Evolutionary conservation across 2,329 filamentous ascomycete genomes (phyloP), one percentile per base, ranked within the genome.

Genomic region (Neofusicoccum ribis): DNA sequence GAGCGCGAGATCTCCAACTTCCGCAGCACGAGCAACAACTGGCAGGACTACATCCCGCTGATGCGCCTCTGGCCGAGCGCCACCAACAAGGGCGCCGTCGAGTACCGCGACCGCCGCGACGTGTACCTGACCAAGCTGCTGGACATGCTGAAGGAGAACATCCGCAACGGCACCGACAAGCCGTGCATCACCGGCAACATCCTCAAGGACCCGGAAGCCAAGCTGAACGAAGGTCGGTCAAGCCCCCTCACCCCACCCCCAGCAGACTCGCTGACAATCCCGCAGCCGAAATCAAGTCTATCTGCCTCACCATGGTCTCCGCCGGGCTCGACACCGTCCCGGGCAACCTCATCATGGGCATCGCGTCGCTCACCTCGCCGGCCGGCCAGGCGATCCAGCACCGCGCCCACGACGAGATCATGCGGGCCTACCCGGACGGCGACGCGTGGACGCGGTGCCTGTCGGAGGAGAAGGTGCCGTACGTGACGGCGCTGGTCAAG

Each of bases 251-350:
- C 14, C 36, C 20, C 23, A 6, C 44, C 12, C 44, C 36, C 14
- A 31, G 27, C 27, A 31, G 27, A 7, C 27, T 31, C 27, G 27
- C 27, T 31, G 27, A 31, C 27, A 31, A 5, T 5, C 6, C 27
- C 27, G 27, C 63, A 90, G 89, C 86, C 12, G 91, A 93, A 75
- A 83, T 93, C 58, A 92, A 90, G 76, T 91, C 89, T 2, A 92
- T 95, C 69, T 92, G 91, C 73, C 78, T 95, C 27, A 92, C 90
- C 27, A 93, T 94, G 86, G 89, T 94, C 0, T 91, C 89, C 1
- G 91, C 90, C 0, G 91, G 91, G 17, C 85, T 94, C 15, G 91
- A 95, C 73, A 95, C 91, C 0, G 89, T 95, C 1, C 90, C 91
- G 0, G 90, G 88, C 11, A 93, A 93, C 67, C 78, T 94, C 9